Base-by-base conservation (phyloP, 2,329 filamentous ascomycete species). In the Orbilia oligospora region DNA sequence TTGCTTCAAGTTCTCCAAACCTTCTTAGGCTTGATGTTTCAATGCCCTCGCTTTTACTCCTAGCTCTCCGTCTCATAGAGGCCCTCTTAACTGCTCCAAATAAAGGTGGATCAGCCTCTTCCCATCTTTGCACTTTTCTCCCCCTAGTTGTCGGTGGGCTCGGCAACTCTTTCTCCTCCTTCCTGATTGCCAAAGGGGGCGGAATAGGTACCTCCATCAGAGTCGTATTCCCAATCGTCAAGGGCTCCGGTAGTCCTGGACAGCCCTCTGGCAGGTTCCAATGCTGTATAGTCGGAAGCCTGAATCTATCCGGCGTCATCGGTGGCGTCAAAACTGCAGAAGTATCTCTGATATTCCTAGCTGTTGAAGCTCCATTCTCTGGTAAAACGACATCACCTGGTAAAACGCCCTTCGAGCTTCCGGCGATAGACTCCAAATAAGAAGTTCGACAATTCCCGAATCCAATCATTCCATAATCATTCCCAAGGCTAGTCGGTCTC, bases 1-100 rank as follows among this genome's bases (percentile, higher is more conserved):
- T n/a, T 14, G 18, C n/a, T 18, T 69, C 63, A 10, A 78, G 14
- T 14, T 78, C 75, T 38, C 68, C 68, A 49, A 72, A 78, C 20
- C 36, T 68, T 38, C 73, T 48, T 5, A 78, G 38, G 16, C 36
- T 67, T 20, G 24, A 27, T 8, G 5, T 38, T 12, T 30, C 53
- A 18, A 6, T 2, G 24, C 5, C 22, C 12, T 20, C n/a, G 16
- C 33, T 61, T 6, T 10, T 18, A 24, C 41, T 36, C 24, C 22
- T 16, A 33, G 20, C 61, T 48, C 61, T n/a, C 14, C 44, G 61
- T 5, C 27, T 65, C 24, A 49, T 48, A 5, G 61, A 65, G 33
- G 61, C 56, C 20, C 56, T 38, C n/a, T 65, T 65, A 12, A 65
- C 53, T 5, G 49, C 24, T 12, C 55, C 36, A n/a, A 65, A 65